Conservation (phyloP, 768 basidiomycete species). For the Pulveroboletus sp. region DNA sequence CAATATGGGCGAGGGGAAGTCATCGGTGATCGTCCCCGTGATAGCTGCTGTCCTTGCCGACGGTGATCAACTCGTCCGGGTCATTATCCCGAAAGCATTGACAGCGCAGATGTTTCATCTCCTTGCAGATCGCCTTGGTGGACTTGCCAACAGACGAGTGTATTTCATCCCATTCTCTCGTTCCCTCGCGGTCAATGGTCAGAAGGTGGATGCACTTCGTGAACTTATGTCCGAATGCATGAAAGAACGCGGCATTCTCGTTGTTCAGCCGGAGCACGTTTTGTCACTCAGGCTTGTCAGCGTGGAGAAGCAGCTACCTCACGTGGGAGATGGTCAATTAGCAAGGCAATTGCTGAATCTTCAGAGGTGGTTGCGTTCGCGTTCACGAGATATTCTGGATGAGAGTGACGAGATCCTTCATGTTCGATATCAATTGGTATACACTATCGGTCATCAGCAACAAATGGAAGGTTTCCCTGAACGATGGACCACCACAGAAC, state of each 20-base stretch:
- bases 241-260: constrained; percentile 38
- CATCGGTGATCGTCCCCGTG: constrained; percentile 45
- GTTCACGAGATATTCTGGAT: constrained; percentile 27
- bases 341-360: constrained; percentile 22
- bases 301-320: constrained; percentile 32
- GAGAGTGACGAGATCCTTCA: constrained; percentile 33
- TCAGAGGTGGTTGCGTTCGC: constrained; percentile 22
- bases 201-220: constrained; percentile 23
- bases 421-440: constrained; percentile 36
- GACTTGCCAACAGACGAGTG: constrained; percentile 43
- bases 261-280: constrained; percentile 51
- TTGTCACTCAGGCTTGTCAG: constrained; percentile 47
- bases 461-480: constrained; percentile 29
- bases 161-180: constrained; percentile 51
- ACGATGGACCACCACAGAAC: constrained; percentile 32
- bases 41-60: constrained; percentile 38
- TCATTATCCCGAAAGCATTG: constrained; percentile 47
- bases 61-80: constrained; percentile 39
- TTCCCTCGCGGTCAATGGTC: constrained; percentile 20
- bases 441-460: constrained; percentile 30
- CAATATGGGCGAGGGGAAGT: constrained; percentile 59
- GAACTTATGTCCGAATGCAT: constrained; percentile 37
- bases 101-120: constrained; percentile 45
- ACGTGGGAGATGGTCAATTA: background rate
- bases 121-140: constrained; percentile 39